These are phyloP conservation scores for Lagenidium sp. DNA, from an alignment of 352 stramenopile genomes.

Conservation along the genomic window DNA sequence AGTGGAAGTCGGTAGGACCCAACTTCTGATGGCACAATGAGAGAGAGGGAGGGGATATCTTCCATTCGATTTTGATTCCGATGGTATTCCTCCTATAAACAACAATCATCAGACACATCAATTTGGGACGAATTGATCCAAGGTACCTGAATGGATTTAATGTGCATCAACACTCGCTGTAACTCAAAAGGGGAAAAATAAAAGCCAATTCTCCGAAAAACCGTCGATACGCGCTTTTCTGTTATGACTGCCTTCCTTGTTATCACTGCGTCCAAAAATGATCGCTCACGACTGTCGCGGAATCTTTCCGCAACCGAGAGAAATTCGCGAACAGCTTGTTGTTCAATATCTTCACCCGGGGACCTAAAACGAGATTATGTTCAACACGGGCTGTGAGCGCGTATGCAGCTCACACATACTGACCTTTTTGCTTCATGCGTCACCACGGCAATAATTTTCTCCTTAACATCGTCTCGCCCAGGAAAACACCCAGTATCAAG, in stretches of 20 bases:
- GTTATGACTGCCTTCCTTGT: slow-evolving; percentile 55
- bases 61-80: slow-evolving; percentile 43
- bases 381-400: not conserved
- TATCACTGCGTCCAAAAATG: slow-evolving; percentile 53
- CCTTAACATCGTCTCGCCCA: slow-evolving; percentile 31
- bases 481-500: slow-evolving; percentile 31
- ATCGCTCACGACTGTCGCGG: slow-evolving; percentile 34
- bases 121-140: not conserved
- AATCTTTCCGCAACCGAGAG: slow-evolving; percentile 32
- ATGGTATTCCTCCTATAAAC: slow-evolving; percentile 31
- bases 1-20: slow-evolving; percentile 41
- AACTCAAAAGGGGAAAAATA: slow-evolving; percentile 39
- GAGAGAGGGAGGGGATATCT: slow-evolving; percentile 47
- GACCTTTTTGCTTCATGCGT: slow-evolving; percentile 53
- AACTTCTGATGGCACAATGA: slow-evolving; percentile 24
- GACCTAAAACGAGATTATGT: slow-evolving; percentile 9
- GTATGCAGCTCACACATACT: slow-evolving; percentile 8
- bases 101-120: not conserved
- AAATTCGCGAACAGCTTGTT: slow-evolving; percentile 51
- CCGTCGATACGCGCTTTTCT: slow-evolving; percentile 33
- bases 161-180: slow-evolving; percentile 29
- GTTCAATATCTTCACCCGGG: slow-evolving; percentile 41
- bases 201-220: slow-evolving; percentile 51
- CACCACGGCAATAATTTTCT: slow-evolving; percentile 44
- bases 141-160: not conserved